phyloP scores from a whole-genome alignment of 208 protist species.

The Acanthamoeba sp. region DNA sequence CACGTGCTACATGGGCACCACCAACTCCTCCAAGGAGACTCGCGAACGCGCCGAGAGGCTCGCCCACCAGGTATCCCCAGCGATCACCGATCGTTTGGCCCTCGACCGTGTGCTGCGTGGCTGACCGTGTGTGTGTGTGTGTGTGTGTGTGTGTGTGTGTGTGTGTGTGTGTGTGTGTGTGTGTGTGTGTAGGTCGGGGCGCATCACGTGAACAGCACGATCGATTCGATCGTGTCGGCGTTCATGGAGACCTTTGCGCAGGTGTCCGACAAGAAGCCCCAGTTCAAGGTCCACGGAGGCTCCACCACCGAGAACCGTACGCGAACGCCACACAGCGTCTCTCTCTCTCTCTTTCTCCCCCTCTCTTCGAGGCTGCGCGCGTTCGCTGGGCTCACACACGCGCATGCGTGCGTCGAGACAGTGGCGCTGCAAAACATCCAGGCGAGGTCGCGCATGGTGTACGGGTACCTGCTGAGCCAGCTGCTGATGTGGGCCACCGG shows the following conservation, averaged over 20 bases:
- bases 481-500: conserved; percentile 86
- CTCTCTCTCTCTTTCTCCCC: too few relatives aligned
- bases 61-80: conserved; percentile 77
- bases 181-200: conserved; percentile 77
- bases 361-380: too few relatives aligned
- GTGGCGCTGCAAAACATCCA: conserved; percentile 93
- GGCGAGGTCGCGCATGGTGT: conserved; percentile 82
- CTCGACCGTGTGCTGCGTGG: too few relatives aligned
- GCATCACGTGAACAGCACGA: conserved; percentile 84
- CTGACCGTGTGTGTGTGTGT: too few relatives aligned
- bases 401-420: too few relatives aligned
- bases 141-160: too few relatives aligned
- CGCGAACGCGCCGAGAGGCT: conserved; percentile 80
- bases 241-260: conserved; percentile 74
- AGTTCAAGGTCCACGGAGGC: conserved; percentile 84
- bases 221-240: conserved; percentile 85
- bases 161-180: too few relatives aligned
- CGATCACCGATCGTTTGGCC: too few relatives aligned
- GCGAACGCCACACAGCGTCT: not conserved
- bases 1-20: conserved; percentile 88
- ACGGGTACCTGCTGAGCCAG: conserved; percentile 88
- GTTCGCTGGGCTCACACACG: too few relatives aligned
- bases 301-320: conserved; percentile 83
- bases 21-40: conserved; percentile 84
- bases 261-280: conserved; percentile 69